phyloP scores from a whole-genome alignment of 805 yeast genomes.

The Komagataella pseudopastoris region DNA sequence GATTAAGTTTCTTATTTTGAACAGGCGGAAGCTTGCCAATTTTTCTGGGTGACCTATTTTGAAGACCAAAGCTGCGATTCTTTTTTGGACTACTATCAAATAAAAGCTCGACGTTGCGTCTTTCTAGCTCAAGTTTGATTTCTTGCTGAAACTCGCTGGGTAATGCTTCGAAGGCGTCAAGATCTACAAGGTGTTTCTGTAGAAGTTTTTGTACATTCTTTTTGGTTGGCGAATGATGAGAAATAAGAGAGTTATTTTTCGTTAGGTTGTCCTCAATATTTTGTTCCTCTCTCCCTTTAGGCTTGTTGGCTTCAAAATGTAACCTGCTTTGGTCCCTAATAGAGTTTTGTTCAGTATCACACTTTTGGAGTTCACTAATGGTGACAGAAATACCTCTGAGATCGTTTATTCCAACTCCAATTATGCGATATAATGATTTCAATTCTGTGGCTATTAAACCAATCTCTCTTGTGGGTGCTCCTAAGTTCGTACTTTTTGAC shows the following conservation, averaged over 20 bases:
- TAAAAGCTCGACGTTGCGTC: slow-evolving; percentile 15
- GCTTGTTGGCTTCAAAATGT: slow-evolving; percentile 13
- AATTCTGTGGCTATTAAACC: slow-evolving; percentile 52
- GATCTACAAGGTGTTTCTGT: slow-evolving; percentile 28
- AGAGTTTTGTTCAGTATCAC: slow-evolving; percentile 9
- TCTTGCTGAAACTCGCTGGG: slow-evolving; percentile 60
- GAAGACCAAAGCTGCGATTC: neutral
- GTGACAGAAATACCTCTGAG: slow-evolving; percentile 71
- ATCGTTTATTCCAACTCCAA: slow-evolving; percentile 51
- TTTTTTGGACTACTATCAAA: neutral
- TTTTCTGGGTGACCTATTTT: neutral
- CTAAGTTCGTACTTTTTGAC: slow-evolving; percentile 45
- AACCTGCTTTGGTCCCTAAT: slow-evolving; percentile 18
- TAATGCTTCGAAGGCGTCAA: slow-evolving; percentile 48
- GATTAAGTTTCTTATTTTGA: neutral
- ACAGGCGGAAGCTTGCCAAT: neutral
- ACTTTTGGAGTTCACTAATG: slow-evolving; percentile 41
- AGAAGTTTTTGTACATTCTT: neutral
- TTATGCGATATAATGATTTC: slow-evolving; percentile 36
- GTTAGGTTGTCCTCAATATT: slow-evolving; percentile 2
- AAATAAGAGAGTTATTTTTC: neutral
- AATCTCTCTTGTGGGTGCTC: slow-evolving; percentile 43
- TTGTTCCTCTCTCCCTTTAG: slow-evolving; percentile 3
- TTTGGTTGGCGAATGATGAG: neutral
- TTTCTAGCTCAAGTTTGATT: slow-evolving; percentile 33